Percentiles rank a stretch among this genome's conserved stretches.
Conservation (phyloP, 768 basidiomycete species). For the Gyrodon lividus region DNA sequence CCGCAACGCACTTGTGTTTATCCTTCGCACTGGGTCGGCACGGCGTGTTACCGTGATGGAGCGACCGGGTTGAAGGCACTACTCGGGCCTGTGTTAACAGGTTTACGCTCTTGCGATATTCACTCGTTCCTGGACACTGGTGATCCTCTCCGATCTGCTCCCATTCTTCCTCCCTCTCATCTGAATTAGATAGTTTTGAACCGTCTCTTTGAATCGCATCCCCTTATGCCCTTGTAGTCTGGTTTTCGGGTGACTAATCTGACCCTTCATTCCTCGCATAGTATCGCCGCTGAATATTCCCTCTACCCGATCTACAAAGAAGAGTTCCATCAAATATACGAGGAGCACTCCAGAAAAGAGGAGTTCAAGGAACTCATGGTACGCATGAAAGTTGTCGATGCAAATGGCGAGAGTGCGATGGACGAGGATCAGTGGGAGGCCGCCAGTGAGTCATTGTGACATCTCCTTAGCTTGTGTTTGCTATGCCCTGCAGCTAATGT, state of each 20-base stretch:
- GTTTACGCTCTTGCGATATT: neutral
- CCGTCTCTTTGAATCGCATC: neutral
- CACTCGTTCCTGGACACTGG: neutral
- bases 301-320: conserved; percentile 75
- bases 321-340: conserved; percentile 88
- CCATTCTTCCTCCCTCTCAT: neutral
- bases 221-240: neutral
- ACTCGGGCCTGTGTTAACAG: neutral
- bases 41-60: neutral
- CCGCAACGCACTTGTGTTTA: neutral
- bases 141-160: neutral
- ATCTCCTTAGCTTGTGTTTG: neutral
- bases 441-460: conserved; percentile 69
- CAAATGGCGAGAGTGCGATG: conserved; percentile 86
- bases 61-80: too few species aligned
- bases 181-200: neutral
- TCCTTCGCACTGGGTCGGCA: neutral
- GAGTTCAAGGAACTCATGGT: conserved; percentile 85
- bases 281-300: conserved; percentile 81
- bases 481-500: neutral
- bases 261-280: conserved; percentile 31
- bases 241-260: conserved; percentile 4
- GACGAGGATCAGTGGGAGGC: conserved; percentile 97
- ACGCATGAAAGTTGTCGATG: conserved; percentile 90
- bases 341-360: conserved; percentile 71